These are phyloP conservation scores for Didymella keratinophila DNA, from an alignment of 2,329 filamentous ascomycete species.

Conservation along the genomic window DNA sequence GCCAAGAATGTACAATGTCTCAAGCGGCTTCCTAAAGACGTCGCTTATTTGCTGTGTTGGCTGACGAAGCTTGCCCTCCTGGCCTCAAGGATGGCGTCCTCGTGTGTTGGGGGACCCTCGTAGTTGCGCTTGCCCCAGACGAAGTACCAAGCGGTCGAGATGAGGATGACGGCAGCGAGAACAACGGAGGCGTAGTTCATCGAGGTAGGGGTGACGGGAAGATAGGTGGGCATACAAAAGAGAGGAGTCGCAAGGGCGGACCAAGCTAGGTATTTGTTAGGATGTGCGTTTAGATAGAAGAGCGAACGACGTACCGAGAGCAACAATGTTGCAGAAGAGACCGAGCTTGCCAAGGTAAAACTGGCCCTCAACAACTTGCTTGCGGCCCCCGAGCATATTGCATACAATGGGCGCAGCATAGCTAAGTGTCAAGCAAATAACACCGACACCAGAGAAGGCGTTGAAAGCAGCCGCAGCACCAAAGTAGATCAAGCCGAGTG, in stretches of 20 bases:
- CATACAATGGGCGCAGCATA: conserved; percentile 73
- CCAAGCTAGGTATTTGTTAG: conserved; percentile 57
- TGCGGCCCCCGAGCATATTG: conserved; percentile 67
- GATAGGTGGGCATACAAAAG: conserved; percentile 74
- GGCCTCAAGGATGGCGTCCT: conserved; percentile 43
- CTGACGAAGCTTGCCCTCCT: conserved; percentile 43
- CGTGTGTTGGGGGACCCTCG: conserved; percentile 62
- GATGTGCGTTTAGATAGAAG: too few relatives aligned
- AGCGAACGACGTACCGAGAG: conserved; percentile 64
- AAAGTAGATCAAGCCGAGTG: conserved; percentile 73
- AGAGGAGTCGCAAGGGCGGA: conserved; percentile 72
- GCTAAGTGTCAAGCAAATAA: conserved; percentile 73
- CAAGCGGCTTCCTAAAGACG: not conserved
- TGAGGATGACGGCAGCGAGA: conserved; percentile 70
- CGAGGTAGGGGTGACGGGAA: conserved; percentile 65
- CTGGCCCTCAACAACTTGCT: conserved; percentile 63
- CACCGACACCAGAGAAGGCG: conserved; percentile 73
- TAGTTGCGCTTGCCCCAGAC: conserved; percentile 75
- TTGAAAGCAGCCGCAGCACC: conserved; percentile 74
- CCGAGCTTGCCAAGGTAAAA: conserved; percentile 71
- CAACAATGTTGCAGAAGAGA: conserved; percentile 67
- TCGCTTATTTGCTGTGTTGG: conserved; percentile 26
- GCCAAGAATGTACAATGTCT: conserved; percentile 2
- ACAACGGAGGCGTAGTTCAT: conserved; percentile 81
- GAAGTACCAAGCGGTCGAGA: conserved; percentile 72